Percentiles rank a stretch among this genome's conserved stretches.
Conservation (phyloP, 2,329 filamentous ascomycete species). For the Fusarium lateritium region DNA sequence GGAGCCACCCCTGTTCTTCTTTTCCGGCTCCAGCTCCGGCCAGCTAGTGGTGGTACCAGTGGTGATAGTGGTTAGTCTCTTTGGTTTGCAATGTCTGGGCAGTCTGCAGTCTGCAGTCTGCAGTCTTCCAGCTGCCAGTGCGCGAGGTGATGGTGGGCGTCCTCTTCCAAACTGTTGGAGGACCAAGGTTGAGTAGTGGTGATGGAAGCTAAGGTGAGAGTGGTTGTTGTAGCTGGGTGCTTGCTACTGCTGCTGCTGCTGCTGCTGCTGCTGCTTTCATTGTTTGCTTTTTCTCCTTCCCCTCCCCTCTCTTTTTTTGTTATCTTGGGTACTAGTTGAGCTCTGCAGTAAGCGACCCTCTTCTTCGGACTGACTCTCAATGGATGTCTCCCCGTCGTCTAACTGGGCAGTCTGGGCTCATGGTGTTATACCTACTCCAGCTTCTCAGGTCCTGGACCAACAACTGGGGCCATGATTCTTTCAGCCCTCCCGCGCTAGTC, state of each 20-base stretch:
- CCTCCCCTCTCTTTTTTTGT: conserved; percentile 1
- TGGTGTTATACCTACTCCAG: conserved; percentile 14
- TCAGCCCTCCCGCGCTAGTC: conserved; percentile 59
- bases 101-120: not conserved
- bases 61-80: conserved; percentile 13
- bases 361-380: not conserved
- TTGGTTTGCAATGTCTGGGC: not conserved
- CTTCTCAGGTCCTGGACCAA: conserved; percentile 29
- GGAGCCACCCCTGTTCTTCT: conserved; percentile 38
- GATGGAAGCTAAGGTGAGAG: conserved; percentile 16
- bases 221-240: conserved; percentile 2
- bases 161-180: conserved; percentile 18
- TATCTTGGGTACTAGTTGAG: not conserved
- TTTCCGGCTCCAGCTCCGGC: conserved; percentile 47
- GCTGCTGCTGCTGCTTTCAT: not conserved
- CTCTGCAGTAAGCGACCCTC: not conserved
- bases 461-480: conserved; percentile 50
- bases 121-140: conserved; percentile 30
- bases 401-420: not conserved
- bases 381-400: conserved; percentile 17
- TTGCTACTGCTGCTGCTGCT: not conserved
- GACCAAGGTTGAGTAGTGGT: conserved; percentile 4
- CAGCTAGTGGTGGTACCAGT: conserved; percentile 37
- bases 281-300: not conserved
- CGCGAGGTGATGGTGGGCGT: conserved; percentile 31